Percentiles rank a stretch among this genome's conserved stretches.
Conservation (phyloP, 441 rosid species). For the Lepidium campestre region DNA sequence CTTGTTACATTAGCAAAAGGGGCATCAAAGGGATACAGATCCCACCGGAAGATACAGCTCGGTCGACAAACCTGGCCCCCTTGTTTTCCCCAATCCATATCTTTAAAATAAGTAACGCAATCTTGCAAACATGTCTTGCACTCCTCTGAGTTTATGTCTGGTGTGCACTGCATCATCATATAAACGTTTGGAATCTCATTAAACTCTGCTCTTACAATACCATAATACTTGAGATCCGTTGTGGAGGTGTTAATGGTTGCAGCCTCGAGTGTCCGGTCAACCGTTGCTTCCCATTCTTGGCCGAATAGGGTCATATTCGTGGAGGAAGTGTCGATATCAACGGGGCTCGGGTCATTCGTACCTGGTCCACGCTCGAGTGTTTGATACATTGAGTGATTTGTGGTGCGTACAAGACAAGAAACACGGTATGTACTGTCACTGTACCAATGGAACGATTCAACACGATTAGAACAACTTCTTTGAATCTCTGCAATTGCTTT, state of each 20-base stretch:
- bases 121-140: slow-evolving; percentile 24
- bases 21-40: slow-evolving; percentile 2
- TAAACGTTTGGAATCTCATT: not conserved
- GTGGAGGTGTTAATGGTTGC: slow-evolving; percentile 11
- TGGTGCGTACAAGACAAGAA: slow-evolving; percentile 30
- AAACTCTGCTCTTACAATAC: not conserved
- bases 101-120: not conserved
- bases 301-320: slow-evolving; percentile 16
- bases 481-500: not conserved
- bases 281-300: slow-evolving; percentile 13
- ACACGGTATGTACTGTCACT: not conserved
- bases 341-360: not conserved
- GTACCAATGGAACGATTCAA: slow-evolving; percentile 20
- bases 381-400: slow-evolving; percentile 9
- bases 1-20: not conserved
- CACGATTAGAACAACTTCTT: slow-evolving; percentile 15
- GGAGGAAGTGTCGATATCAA: not conserved
- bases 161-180: slow-evolving; percentile 31
- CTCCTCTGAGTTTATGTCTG: slow-evolving; percentile 16
- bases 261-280: not conserved
- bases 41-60: slow-evolving; percentile 33
- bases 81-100: slow-evolving; percentile 5
- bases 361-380: slow-evolving; percentile 10
- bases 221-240: slow-evolving; percentile 19
- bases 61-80: slow-evolving; percentile 21